These are phyloP conservation scores for Penstemon barbatus DNA, from an alignment of 257 asterid species.

Conservation along the genomic window DNA sequence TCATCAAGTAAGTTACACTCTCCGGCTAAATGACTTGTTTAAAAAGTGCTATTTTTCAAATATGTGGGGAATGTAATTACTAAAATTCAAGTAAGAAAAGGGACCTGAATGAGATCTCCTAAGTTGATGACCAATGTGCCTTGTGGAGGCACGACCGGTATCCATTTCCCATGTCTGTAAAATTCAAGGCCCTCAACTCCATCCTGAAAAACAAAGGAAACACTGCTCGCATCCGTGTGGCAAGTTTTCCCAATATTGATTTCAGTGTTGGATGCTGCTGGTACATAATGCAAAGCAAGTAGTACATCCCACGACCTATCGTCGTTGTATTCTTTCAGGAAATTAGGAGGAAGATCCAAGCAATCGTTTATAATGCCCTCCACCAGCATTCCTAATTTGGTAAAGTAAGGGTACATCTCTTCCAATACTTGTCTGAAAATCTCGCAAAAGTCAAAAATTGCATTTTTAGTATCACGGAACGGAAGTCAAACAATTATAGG, in stretches of 20 bases:
- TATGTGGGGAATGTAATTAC: too few relatives aligned
- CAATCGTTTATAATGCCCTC: slow-evolving; percentile 37
- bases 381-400: slow-evolving; percentile 25
- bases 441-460: too few relatives aligned
- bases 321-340: slow-evolving; percentile 32
- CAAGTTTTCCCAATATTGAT: slow-evolving; percentile 27
- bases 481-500: too few relatives aligned
- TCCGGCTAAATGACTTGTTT: too few relatives aligned
- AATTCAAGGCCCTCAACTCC: slow-evolving; percentile 47
- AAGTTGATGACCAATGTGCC: slow-evolving; percentile 40
- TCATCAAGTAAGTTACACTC: too few relatives aligned
- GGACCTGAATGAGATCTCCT: slow-evolving; percentile 36
- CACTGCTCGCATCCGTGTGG: slow-evolving; percentile 40
- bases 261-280: slow-evolving; percentile 28
- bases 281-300: slow-evolving; percentile 27
- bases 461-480: too few relatives aligned
- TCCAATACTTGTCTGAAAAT: slow-evolving; percentile 20
- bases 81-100: neutral
- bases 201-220: slow-evolving; percentile 43
- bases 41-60: too few relatives aligned
- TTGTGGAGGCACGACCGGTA: slow-evolving; percentile 24
- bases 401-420: slow-evolving; percentile 27
- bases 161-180: slow-evolving; percentile 36
- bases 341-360: slow-evolving; percentile 5
- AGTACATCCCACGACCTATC: slow-evolving; percentile 36